Base-by-base conservation (phyloP, 2,329 filamentous ascomycete species). In the Aspergillus sp. region DNA sequence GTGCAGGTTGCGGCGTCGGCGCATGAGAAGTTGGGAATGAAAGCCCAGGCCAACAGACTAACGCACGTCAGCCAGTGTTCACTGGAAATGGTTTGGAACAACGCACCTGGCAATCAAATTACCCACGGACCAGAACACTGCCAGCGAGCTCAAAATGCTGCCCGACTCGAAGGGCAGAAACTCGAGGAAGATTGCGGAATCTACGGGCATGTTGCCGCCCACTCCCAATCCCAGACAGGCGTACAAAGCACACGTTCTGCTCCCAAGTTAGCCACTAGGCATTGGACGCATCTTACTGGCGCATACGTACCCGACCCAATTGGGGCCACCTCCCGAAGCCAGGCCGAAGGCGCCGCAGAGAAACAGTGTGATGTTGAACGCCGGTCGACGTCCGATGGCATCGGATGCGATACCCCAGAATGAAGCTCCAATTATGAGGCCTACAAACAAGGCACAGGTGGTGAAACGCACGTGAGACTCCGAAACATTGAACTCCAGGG, bases 41-140 rank as follows among this genome's bases (percentile, higher is more conserved):
- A 91, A 54, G 81, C 88, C 90, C 90, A 94, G 5, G 88, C 90
- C 46, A 90, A 80, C 70, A 69, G 29, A 65, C 67, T 65, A 49
- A 16, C 58, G 11, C 26, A 2, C 24, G 18, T n/a, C n/a, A n/a
- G n/a, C n/a, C n/a, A n/a, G n/a, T n/a, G n/a, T n/a, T n/a, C n/a
- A n/a, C n/a, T n/a, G n/a, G n/a, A n/a, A n/a, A n/a, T n/a, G n/a
- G n/a, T n/a, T n/a, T n/a, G 3, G 46, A 53, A 9, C 4, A 42
- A 32, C 55, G 7, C 10, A 56, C 55, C 58, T 62, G 39, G 60
- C 50, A 56, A 87, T 82, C 5, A 94, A 81, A 70, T 93, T 90
- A 2, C 91, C 92, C 18, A 95, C 77, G 0, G 90, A 89, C 90
- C 91, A 95, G 87, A 90, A 94, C 5, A 91, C 83, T 2, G 89